Evolutionary conservation across 352 stramenopile genomes (phyloP).

Genomic region (Phytopythium ostracodes): DNA sequence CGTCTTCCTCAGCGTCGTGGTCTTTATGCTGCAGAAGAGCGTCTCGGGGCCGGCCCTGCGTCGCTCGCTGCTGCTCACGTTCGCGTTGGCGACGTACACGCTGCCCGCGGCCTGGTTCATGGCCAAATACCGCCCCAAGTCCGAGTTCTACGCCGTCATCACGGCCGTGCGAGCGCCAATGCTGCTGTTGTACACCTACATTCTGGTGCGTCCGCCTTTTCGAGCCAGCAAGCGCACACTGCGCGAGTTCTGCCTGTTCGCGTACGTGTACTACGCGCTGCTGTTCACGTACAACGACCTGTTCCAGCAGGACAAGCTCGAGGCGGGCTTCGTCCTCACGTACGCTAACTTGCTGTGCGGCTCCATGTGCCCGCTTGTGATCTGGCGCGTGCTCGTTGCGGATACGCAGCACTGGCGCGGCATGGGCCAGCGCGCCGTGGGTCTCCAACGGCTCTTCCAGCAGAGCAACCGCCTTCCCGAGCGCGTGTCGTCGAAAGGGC

Average conservation of each 20-base stretch:
- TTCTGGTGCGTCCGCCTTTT: conserved; percentile 38
- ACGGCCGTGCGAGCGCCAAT: conserved; percentile 30
- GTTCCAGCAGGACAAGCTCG: conserved; percentile 40
- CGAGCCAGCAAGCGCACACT: conserved; percentile 48
- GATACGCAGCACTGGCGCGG: conserved; percentile 64
- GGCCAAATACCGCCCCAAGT: conserved; percentile 25
- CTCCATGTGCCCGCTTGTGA: conserved; percentile 48
- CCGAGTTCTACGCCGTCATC: conserved; percentile 30
- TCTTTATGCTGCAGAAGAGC: conserved; percentile 68
- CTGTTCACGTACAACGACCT: conserved; percentile 51
- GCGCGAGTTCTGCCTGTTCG: conserved; percentile 47
- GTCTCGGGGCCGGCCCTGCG: conserved; percentile 43
- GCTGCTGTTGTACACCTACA: conserved; percentile 49
- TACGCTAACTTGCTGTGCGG: conserved; percentile 55
- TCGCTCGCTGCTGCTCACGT: conserved; percentile 34
- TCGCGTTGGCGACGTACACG: conserved; percentile 43
- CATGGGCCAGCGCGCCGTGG: conserved; percentile 38
- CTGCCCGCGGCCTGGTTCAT: conserved; percentile 39
- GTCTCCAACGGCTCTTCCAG: conserved; percentile 38
- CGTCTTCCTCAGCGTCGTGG: conserved; percentile 49
- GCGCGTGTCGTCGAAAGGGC: conserved; percentile 46
- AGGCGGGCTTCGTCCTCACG: conserved; percentile 55
- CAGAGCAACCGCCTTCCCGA: conserved; percentile 43
- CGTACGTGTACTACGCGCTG: conserved; percentile 47
- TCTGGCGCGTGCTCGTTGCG: conserved; percentile 52